Percentiles rank a stretch among this genome's conserved stretches.
These are phyloP conservation scores for Entonaema liquescens DNA, from an alignment of 495 filamentous ascomycete genomes.

Conservation along the genomic window DNA sequence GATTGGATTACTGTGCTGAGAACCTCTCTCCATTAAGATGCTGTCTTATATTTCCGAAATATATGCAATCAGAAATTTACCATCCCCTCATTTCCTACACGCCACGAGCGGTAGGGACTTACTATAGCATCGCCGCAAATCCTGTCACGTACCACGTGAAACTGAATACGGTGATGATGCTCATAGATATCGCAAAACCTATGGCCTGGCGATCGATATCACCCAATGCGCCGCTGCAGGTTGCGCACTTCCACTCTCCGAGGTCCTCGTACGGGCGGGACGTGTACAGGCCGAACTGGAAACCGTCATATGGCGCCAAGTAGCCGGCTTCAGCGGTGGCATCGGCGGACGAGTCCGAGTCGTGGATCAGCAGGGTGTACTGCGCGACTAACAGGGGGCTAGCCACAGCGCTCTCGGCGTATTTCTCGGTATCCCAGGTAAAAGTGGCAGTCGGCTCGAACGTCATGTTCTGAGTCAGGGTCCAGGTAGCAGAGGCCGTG, in stretches of 20 bases:
- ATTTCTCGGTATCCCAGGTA: slow-evolving; percentile 82
- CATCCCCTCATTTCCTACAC: slow-evolving; percentile 2
- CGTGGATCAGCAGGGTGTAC: slow-evolving; percentile 87
- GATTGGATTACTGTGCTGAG: slow-evolving; percentile 22
- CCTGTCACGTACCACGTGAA: slow-evolving; percentile 90
- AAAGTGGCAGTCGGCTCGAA: slow-evolving; percentile 53
- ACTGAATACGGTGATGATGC: slow-evolving; percentile 75
- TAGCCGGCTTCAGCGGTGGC: slow-evolving; percentile 76
- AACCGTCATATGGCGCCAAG: slow-evolving; percentile 68
- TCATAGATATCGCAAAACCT: slow-evolving; percentile 78
- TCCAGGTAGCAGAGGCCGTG: slow-evolving; percentile 53
- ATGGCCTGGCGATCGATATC: slow-evolving; percentile 71
- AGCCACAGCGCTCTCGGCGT: slow-evolving; percentile 66
- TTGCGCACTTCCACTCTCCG: slow-evolving; percentile 67
- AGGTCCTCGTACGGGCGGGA: slow-evolving; percentile 71
- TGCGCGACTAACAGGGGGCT: slow-evolving; percentile 71
- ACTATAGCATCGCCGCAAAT: slow-evolving; percentile 64
- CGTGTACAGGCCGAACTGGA: slow-evolving; percentile 84
- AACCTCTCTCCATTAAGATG: slow-evolving; percentile 24
- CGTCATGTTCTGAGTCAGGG: slow-evolving; percentile 63
- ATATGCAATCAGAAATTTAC: slow-evolving; percentile 34
- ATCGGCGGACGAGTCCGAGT: slow-evolving; percentile 69
- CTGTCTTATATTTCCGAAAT: slow-evolving; percentile 28
- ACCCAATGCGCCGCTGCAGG: slow-evolving; percentile 76
- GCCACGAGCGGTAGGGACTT: background rate